Evolutionary conservation across 139 green algal species (phyloP).

Genomic region (Picochlorum sp.): DNA sequence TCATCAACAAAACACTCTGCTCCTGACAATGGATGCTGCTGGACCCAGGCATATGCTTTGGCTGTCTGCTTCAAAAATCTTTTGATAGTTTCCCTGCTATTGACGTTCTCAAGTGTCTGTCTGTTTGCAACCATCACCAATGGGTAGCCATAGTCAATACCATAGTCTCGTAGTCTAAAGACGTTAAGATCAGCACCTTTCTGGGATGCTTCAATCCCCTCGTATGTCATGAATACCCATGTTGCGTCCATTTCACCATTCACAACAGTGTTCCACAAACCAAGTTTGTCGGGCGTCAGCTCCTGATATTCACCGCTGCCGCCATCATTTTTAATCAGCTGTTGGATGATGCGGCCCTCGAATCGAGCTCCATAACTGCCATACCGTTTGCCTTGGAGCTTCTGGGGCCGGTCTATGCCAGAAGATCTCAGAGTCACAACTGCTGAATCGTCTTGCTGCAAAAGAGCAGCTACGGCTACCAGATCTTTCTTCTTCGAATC

Average conservation of each 20-base stretch:
- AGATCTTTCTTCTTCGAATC: background rate
- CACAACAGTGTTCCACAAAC: constrained; percentile 71
- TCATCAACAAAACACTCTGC: no score
- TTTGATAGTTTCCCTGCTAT: background rate
- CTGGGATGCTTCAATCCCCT: constrained; percentile 63
- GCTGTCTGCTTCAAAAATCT: constrained; percentile 50
- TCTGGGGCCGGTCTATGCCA: constrained; percentile 28
- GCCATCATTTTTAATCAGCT: constrained; percentile 67
- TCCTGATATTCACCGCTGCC: constrained; percentile 67
- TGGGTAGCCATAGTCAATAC: constrained; percentile 62
- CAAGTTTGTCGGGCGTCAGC: constrained; percentile 55
- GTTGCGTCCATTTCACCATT: constrained; percentile 60
- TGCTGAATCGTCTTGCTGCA: constrained; percentile 51
- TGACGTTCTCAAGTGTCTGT: constrained; percentile 20
- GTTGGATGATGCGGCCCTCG: constrained; percentile 75
- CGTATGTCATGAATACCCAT: constrained; percentile 79
- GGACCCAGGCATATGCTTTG: constrained; percentile 42
- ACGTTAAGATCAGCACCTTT: constrained; percentile 54
- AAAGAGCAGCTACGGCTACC: constrained; percentile 38
- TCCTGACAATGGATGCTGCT: no score
- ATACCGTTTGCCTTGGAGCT: constrained; percentile 72
- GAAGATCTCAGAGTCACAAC: constrained; percentile 60
- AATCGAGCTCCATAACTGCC: constrained; percentile 69
- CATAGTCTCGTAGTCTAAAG: constrained; percentile 61
- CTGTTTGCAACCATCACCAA: constrained; percentile 47